phyloP scores from a whole-genome alignment of 768 basidiomycete genomes.

The Calocera viscosa region DNA sequence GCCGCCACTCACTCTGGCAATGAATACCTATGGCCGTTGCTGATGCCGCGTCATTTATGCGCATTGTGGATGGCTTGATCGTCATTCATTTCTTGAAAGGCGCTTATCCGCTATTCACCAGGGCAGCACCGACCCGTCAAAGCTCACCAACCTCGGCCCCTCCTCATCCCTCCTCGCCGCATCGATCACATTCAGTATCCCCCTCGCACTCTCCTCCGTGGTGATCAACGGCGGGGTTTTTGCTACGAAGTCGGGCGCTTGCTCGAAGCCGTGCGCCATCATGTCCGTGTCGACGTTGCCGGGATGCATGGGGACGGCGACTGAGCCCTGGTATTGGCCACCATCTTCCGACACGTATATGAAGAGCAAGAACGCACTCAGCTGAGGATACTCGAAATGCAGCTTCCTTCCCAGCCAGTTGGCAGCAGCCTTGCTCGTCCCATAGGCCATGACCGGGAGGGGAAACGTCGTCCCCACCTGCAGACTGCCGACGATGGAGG shows the following conservation, averaged over 20 bases:
- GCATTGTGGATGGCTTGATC: no score
- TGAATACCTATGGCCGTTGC: no score
- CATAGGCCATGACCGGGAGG: neutral
- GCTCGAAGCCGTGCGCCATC: no score
- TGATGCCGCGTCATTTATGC: no score
- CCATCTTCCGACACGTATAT: no score
- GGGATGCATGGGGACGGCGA: neutral
- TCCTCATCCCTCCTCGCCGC: constrained; percentile 9
- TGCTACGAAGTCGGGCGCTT: neutral
- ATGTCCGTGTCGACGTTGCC: neutral
- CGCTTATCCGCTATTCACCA: neutral
- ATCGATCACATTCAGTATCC: constrained; percentile 12
- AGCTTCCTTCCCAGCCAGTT: constrained; percentile 15
- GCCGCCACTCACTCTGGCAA: no score
- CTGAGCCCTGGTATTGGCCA: neutral
- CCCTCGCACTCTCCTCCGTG: constrained; percentile 4
- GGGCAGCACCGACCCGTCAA: neutral
- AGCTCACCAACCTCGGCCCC: constrained; percentile 9
- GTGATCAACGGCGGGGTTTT: neutral
- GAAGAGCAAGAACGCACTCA: constrained; percentile 4
- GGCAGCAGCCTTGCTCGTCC: constrained; percentile 15
- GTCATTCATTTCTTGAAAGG: no score
- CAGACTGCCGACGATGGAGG: constrained; percentile 10
- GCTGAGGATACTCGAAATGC: neutral
- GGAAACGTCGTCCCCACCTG: neutral